Conservation (phyloP, 23 red algal species). For the Gracilariopsis chorda region DNA sequence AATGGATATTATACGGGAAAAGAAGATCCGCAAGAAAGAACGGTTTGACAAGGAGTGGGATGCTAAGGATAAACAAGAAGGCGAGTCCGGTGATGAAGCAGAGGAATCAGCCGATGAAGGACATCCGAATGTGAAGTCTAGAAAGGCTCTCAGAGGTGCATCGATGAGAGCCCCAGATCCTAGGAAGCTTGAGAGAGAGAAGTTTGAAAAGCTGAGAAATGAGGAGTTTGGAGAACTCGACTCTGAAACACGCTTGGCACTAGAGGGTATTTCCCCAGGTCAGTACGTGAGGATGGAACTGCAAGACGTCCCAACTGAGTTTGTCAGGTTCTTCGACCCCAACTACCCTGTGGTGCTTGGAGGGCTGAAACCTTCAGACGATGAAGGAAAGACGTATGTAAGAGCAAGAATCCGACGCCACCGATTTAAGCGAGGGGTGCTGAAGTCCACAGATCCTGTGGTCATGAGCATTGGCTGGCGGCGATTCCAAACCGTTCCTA, state of each 20-base stretch:
- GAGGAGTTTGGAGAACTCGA: constrained; percentile 68
- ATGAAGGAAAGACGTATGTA: constrained; percentile 72
- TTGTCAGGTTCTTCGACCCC: constrained; percentile 87
- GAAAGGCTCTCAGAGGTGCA: constrained; percentile 19
- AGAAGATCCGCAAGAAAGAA: constrained; percentile 51
- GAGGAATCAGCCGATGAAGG: background rate
- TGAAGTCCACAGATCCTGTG: constrained; percentile 91
- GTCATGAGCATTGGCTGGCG: constrained; percentile 96
- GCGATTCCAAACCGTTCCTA: constrained; percentile 86
- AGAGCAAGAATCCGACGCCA: constrained; percentile 82
- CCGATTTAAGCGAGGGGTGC: constrained; percentile 84
- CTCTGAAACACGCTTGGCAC: constrained; percentile 39
- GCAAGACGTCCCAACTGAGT: constrained; percentile 82
- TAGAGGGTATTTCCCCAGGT: constrained; percentile 88
- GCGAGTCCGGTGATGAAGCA: background rate
- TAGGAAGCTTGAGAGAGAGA: constrained; percentile 48
- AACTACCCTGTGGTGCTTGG: constrained; percentile 73
- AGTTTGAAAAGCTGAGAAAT: constrained; percentile 40
- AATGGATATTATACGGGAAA: constrained; percentile 8
- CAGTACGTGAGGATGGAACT: constrained; percentile 94
- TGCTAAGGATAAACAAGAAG: background rate
- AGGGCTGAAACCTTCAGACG: constrained; percentile 63
- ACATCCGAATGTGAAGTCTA: constrained; percentile 11
- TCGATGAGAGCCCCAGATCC: constrained; percentile 19
- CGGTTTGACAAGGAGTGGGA: constrained; percentile 69